Conservation (phyloP, 1,284 basidiomycete species). For the Pseudozyma flocculosa region DNA sequence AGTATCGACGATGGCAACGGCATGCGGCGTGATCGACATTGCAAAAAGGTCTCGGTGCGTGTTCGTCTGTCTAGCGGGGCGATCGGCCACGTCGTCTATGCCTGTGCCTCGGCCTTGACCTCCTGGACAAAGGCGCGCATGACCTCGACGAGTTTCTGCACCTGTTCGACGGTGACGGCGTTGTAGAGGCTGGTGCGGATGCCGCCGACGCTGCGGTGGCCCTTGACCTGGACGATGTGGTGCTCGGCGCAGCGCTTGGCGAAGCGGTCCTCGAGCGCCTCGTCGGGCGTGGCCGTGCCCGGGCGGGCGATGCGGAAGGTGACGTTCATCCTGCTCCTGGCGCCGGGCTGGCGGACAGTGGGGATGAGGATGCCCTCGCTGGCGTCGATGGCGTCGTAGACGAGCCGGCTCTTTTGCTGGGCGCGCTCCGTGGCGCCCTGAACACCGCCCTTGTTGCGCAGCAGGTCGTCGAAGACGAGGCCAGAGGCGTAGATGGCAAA, state of each 20-base stretch:
- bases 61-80: no score
- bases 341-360: conserved; percentile 42
- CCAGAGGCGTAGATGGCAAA: conserved; percentile 89
- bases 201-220: conserved; percentile 59
- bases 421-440: conserved; percentile 57
- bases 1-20: no score
- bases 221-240: conserved; percentile 48
- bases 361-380: conserved; percentile 37
- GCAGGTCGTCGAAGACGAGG: conserved; percentile 76
- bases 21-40: no score
- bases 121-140: conserved; percentile 59
- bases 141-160: conserved; percentile 61
- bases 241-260: conserved; percentile 39
- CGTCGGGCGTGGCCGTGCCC: conserved; percentile 32
- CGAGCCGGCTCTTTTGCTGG: conserved; percentile 27
- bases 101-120: conserved; percentile 12
- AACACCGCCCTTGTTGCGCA: conserved; percentile 67
- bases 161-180: conserved; percentile 79
- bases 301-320: conserved; percentile 49
- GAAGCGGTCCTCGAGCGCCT: conserved; percentile 45
- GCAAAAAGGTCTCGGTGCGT: no score
- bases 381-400: conserved; percentile 49
- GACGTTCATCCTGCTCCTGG: conserved; percentile 55
- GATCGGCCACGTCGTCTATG: no score
- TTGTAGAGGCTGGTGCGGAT: conserved; percentile 94